Evolutionary conservation across 2,329 filamentous ascomycete genomes (phyloP).

Genomic region (Aschersonia sp.): DNA sequence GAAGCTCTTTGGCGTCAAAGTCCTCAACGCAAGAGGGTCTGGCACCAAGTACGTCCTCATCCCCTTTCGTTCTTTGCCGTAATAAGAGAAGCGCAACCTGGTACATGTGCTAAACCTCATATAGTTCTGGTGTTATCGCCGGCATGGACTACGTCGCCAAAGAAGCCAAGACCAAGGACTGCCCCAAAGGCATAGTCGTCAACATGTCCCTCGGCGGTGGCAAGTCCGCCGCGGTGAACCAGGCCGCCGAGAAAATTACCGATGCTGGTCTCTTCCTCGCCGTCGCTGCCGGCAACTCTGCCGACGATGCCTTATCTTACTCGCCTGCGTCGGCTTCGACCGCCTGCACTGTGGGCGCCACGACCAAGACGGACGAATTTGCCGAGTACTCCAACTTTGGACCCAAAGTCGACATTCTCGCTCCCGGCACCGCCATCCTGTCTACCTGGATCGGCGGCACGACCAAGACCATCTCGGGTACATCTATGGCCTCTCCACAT

Average conservation of each 20-base stretch:
- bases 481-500: conserved; percentile 25
- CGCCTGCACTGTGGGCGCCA: conserved; percentile 37
- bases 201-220: conserved; percentile 42
- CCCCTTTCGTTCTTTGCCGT: not conserved
- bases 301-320: conserved; percentile 24
- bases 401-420: conserved; percentile 29
- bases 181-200: conserved; percentile 29
- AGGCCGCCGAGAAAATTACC: conserved; percentile 27
- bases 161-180: conserved; percentile 19
- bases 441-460: conserved; percentile 28
- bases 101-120: not conserved
- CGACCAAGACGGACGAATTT: conserved; percentile 18
- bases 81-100: not conserved
- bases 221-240: conserved; percentile 29
- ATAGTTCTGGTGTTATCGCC: conserved; percentile 24
- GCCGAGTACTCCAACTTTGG: conserved; percentile 37
- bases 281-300: conserved; percentile 40
- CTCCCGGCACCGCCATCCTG: conserved; percentile 29
- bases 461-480: conserved; percentile 25
- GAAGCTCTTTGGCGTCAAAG: conserved; percentile 28
- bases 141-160: conserved; percentile 26
- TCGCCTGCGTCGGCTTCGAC: conserved; percentile 28
- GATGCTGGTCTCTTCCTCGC: conserved; percentile 31
- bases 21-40: conserved; percentile 22
- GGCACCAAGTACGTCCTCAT: conserved; percentile 18